Evolutionary conservation across 1,284 basidiomycete species (phyloP), one percentile per base, ranked within the genome.

Genomic region (Leccinum fallax): DNA sequence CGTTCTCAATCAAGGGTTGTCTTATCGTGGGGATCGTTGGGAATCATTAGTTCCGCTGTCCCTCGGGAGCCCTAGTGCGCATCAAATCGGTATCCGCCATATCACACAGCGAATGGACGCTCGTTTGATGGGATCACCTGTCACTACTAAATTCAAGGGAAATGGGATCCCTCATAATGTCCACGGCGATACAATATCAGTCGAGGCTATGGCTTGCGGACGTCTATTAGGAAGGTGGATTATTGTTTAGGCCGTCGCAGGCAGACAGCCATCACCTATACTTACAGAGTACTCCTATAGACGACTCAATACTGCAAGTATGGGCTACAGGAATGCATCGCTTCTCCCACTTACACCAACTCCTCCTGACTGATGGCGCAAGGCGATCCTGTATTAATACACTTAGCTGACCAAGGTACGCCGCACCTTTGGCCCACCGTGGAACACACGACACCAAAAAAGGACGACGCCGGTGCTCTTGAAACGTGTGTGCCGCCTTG

Each of bases 121-220:
- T 38, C 43, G 19, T 21, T 46, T 46, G 43, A 46, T 46, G 19
- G 10, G 5, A 54, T 61, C 57, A 60, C 57, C 34, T 43, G 49
- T 28, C 56, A 57, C 10, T 40, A 13, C 48, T 28, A 53, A 46
- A 66, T 63, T 49, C 26, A 56, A 16, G 26, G 48, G 48, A 26
- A 24, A 51, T 8, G 10, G 48, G 48, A 51, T 26, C 15, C 24
- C 24, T 46, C 43, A 43, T 49, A 16, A 60, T 40, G 16, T 52
- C 63, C 58, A 59, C 38, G 51, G 58, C 21, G 56, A 59, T 55
- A 57, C 57, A 19, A 19, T 43, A 61, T 66, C 61, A 34, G 49
- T 58, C 26, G 46, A 69, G 68, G 69, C 68, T 67, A 67, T 73
- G 71, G 40, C 56, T 46, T 40, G 43, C 36, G 53, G 55, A 67